A percentile compares a stretch with the other conserved stretches of the same genome.
These are phyloP conservation scores for Sordariomycetes sp. DNA, from an alignment of 2,329 filamentous ascomycete species.

Conservation along the genomic window DNA sequence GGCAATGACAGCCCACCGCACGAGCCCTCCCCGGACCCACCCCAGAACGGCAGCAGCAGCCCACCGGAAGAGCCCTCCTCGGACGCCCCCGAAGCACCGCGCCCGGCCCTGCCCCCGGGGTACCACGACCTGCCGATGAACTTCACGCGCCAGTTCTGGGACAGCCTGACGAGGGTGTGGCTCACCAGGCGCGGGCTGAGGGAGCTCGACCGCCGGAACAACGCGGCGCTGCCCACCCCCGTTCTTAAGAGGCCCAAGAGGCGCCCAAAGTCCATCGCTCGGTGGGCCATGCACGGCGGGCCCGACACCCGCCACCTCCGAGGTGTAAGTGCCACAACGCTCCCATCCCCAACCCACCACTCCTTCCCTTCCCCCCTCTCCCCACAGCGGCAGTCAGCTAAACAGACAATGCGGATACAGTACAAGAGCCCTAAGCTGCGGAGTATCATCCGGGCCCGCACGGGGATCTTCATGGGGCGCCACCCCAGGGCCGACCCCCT, in stretches of 20 bases:
- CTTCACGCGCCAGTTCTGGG: background rate
- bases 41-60: no score
- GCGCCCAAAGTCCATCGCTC: conserved; percentile 5
- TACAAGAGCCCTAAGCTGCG: background rate
- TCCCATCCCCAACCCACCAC: conserved; percentile 1
- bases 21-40: no score
- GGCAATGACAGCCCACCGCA: no score
- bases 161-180: background rate
- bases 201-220: background rate
- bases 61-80: no score
- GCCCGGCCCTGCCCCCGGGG: background rate
- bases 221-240: background rate
- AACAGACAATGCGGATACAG: background rate
- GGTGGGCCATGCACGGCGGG: conserved; percentile 14
- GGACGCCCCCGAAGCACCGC: no score
- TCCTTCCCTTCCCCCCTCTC: background rate
- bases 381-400: background rate
- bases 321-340: conserved; percentile 11
- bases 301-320: conserved; percentile 13
- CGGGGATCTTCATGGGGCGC: background rate
- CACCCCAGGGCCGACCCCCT: background rate
- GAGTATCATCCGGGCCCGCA: background rate
- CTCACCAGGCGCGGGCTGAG: background rate
- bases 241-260: background rate
- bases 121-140: background rate